Evolutionary conservation across 495 filamentous ascomycete species (phyloP).

Genomic region (Lindgomyces ingoldianus): DNA sequence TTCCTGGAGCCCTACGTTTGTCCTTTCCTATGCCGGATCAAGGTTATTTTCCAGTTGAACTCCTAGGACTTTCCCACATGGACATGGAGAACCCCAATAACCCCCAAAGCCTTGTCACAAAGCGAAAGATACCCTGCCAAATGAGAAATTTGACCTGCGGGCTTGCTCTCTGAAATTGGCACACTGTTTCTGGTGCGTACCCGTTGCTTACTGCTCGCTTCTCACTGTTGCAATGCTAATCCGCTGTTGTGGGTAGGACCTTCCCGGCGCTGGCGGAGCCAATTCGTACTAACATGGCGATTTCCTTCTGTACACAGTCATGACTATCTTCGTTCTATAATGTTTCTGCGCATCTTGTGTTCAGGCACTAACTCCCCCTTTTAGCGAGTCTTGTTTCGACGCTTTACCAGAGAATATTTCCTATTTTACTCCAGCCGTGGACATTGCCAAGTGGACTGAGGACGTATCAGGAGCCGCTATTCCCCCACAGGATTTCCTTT

Average conservation of each 20-base stretch:
- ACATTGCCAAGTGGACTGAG: slow-evolving; percentile 40
- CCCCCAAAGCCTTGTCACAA: background rate
- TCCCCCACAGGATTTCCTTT: slow-evolving; percentile 30
- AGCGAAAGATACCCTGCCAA: background rate
- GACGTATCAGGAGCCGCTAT: slow-evolving; percentile 30
- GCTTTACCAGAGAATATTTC: slow-evolving; percentile 26
- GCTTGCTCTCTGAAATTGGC: background rate
- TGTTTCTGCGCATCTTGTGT: slow-evolving; percentile 3
- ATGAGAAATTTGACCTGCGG: background rate
- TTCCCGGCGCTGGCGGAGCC: background rate
- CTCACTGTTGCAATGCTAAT: background rate
- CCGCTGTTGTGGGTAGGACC: background rate
- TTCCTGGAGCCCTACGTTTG: slow-evolving; percentile 3
- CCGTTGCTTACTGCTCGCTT: background rate
- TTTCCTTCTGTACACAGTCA: slow-evolving; percentile 23
- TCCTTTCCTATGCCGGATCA: slow-evolving; percentile 1
- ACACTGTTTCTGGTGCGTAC: slow-evolving; percentile 5
- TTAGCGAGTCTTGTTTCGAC: slow-evolving; percentile 36
- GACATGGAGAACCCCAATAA: background rate
- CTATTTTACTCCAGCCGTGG: slow-evolving; percentile 19
- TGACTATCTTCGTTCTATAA: slow-evolving; percentile 3
- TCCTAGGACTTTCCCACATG: background rate
- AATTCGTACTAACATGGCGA: slow-evolving; percentile 27
- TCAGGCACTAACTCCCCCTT: slow-evolving; percentile 31
- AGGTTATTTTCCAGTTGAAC: background rate